Base-by-base conservation (phyloP, 148 eudicot genomes). In the Talinum fruticosum region DNA sequence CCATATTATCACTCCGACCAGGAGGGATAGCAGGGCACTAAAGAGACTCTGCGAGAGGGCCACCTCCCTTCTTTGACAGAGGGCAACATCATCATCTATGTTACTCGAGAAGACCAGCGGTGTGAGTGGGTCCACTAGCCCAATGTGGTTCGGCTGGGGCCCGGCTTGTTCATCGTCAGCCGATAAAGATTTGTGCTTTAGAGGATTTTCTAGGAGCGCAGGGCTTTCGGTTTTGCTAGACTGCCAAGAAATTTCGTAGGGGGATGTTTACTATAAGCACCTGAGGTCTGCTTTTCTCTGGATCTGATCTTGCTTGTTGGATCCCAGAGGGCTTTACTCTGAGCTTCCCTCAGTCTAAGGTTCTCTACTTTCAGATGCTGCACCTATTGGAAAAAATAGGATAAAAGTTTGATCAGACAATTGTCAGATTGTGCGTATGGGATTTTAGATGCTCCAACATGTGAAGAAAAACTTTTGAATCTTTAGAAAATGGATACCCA, bases 1-100 rank as follows among this genome's bases (percentile, higher is more conserved):
- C 90, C 88, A 94, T 16, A 84, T 79, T 32, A 88, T 79, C 61
- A 81, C 44, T 76, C 96, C 98, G 15, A 94, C 98, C 75, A 89
- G 18, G 24, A 94, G 71, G 0, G 98, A 90, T 62, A 92, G 61
- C 14, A 89, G n/a, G 3, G 88, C 86, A 21, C 97, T 92, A 82
- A 90, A 94, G 71, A 92, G 72, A 86, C 85, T 86, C 59, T 85
- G 89, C 21, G 77, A 85, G 29, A 90, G 69, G 0, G 97, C 98
- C 28, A 82, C 82, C 19, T 86, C 84, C 76, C 88, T 88, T 47
- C 76, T 76, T 51, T 86, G 78, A 24, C 64, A 33, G 6, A 85
- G 78, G 57, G 74, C 84, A 34, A 65, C 76, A 28, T 75, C 76
- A 1, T 51, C 3, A 61, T 83, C 73, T 10, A 82, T 16, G 69